Base-by-base conservation (phyloP, 2,329 filamentous ascomycete genomes). In the Zarea fungicola region DNA sequence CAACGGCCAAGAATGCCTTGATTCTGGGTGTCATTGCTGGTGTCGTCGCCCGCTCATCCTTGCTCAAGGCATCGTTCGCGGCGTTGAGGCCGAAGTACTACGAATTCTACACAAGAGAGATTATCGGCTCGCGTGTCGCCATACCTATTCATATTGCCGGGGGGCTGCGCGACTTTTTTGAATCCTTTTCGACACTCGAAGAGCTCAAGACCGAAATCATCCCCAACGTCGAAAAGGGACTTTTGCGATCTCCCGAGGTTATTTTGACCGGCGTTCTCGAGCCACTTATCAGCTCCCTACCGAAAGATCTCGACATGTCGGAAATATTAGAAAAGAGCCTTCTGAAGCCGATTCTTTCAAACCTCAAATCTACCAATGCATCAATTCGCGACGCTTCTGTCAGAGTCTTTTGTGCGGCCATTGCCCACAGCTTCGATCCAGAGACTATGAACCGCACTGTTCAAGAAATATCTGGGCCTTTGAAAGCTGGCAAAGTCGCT, bases 161-260 rank as follows among this genome's bases (percentile, higher is more conserved):
- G 57, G 87, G 85, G 6, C 70, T 97, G 40, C 70, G 74, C 42
- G 90, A 96, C 63, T 96, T 97, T 71, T 96, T 96, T 64, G 66
- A 71, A 14, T 78, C 76, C 26, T 97, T 92, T 62, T 75, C 86
- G 31, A 84, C 80, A 0, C 63, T 80, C 14, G 83, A 90, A 21
- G 90, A 96, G 55, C 64, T 97, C 25, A 78, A 81, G 46, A 85
- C 81, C 54, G 81, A 92, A 36, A 62, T 97, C 26, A 75, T 95
- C 21, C 89, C 91, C 8, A 74, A 89, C 0, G 72, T 97, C 13
- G 93, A 99, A 62, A 96, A 96, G 69, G 84, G 87, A 6, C 76
- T 99, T 48, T 71, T 99, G 39, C 81, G 95, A 62, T 85, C 92
- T 7, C 95, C 93, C 1, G 93, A 99, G 67, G 84, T 96, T 36